These are phyloP conservation scores for Amylostereum areolatum DNA, from an alignment of 1,284 basidiomycete genomes.

Conservation along the genomic window DNA sequence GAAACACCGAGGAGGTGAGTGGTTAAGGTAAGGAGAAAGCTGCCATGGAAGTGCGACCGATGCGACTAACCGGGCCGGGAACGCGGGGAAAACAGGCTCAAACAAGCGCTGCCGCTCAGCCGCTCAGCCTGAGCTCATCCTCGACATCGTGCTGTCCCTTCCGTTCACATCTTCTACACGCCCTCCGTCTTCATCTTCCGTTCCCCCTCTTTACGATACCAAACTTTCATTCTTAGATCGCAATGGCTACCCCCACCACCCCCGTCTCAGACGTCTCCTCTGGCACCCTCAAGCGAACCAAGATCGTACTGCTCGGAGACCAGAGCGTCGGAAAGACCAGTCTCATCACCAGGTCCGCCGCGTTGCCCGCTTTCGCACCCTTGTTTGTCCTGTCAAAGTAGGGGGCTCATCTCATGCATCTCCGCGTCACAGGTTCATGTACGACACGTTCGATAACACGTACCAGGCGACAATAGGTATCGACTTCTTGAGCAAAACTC, in stretches of 20 bases:
- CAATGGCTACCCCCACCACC: constrained; percentile 47
- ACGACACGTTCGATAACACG: constrained; percentile 99
- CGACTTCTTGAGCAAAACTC: constrained; percentile 99
- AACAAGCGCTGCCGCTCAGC: constrained; percentile 1
- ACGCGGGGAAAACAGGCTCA: constrained; percentile 3
- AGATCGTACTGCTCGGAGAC: constrained; percentile 91
- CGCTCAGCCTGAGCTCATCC: too few relatives aligned
- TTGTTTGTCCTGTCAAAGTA: background rate
- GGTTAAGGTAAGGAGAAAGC: background rate
- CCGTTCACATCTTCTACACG: too few relatives aligned
- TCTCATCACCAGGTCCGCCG: constrained; percentile 84
- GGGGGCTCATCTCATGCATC: background rate
- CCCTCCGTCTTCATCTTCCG: too few relatives aligned
- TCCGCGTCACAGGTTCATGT: constrained; percentile 75
- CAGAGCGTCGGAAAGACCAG: constrained; percentile 96
- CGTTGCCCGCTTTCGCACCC: constrained; percentile 1
- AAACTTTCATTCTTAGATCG: background rate
- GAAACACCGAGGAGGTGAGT: background rate
- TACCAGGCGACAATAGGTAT: constrained; percentile 99
- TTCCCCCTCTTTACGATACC: too few relatives aligned
- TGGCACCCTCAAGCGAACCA: constrained; percentile 88
- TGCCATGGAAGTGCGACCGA: background rate
- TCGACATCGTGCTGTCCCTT: too few relatives aligned
- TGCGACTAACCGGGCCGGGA: background rate
- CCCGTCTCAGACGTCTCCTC: constrained; percentile 79